Base-by-base conservation (phyloP, 345 rosid species). In the Hibiscus syriacus region DNA sequence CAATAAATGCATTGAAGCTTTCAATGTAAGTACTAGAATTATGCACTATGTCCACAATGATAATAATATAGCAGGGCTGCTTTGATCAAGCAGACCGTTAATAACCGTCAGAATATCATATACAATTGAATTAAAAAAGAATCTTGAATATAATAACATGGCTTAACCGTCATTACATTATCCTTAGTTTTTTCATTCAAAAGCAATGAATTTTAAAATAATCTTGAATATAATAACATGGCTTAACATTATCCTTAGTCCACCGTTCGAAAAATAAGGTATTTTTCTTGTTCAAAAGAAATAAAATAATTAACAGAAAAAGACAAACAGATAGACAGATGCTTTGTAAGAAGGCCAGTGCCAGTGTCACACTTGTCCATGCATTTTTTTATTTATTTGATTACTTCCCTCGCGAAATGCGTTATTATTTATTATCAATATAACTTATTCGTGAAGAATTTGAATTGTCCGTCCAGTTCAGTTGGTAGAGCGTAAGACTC, bases 111-210 rank as follows among this genome's bases (percentile, higher is more conserved):
- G 7, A 63, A 19, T 19, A 4, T 38, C 38, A 38, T 29, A 22
- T 36, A 69, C 26, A 43, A 43, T 25, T 70, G 11, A 0, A 29
- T 6, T 17, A 9, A 36, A 36, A 8, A 8, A 7, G 6, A 36
- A 36, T 10, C 45, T 34, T 36, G 38, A 41, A 27, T 62, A 46
- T 70, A 59, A 56, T 53, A 39, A 46, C 71, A 60, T 41, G 34
- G 55, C 56, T 60, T 45, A 64, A 50, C 74, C 73, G 68, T 54
- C 79, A 64, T 39, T 73, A 45, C 45, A 66, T 80, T 68, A 41
- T 68, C 38, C 38, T 34, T 34, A 4, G n/a, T n/a, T n/a, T n/a
- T n/a, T n/a, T n/a, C n/a, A n/a, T n/a, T n/a, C n/a, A n/a, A n/a
- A n/a, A n/a, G n/a, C n/a, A n/a, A n/a, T n/a, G n/a, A n/a, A n/a